Conservation (phyloP, 129 eudicot species). For the Lonicera japonica region DNA sequence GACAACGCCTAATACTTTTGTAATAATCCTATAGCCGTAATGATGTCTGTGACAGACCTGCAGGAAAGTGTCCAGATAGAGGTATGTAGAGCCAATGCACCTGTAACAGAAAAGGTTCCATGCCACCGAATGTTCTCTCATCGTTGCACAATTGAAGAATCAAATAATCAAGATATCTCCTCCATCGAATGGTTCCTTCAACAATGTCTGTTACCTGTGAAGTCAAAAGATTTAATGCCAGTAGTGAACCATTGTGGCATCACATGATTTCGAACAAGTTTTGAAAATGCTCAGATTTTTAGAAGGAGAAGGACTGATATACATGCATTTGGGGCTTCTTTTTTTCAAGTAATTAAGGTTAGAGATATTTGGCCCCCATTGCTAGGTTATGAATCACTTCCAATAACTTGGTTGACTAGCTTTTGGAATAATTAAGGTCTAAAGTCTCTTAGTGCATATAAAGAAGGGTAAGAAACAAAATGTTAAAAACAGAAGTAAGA, state of each 20-base stretch:
- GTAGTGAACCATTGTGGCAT: background rate
- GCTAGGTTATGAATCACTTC: background rate
- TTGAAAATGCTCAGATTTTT: background rate
- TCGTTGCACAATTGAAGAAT: constrained; percentile 72
- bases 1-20: background rate
- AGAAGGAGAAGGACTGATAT: background rate
- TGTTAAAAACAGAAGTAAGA: constrained; percentile 10
- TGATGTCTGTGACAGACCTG: background rate
- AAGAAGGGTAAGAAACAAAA: background rate
- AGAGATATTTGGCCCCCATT: background rate
- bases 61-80: background rate
- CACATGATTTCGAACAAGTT: too few species aligned
- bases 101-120: constrained; percentile 95
- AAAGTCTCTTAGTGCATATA: background rate
- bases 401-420: background rate
- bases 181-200: constrained; percentile 93
- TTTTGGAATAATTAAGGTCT: background rate
- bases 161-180: constrained; percentile 82
- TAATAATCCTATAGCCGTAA: background rate
- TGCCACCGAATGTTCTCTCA: constrained; percentile 45
- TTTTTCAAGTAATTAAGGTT: background rate
- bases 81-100: constrained; percentile 16
- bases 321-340: background rate
- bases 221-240: too few species aligned
- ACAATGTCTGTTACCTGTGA: constrained; percentile 92